Conservation (phyloP, 441 rosid species). For the Breynia disticha region DNA sequence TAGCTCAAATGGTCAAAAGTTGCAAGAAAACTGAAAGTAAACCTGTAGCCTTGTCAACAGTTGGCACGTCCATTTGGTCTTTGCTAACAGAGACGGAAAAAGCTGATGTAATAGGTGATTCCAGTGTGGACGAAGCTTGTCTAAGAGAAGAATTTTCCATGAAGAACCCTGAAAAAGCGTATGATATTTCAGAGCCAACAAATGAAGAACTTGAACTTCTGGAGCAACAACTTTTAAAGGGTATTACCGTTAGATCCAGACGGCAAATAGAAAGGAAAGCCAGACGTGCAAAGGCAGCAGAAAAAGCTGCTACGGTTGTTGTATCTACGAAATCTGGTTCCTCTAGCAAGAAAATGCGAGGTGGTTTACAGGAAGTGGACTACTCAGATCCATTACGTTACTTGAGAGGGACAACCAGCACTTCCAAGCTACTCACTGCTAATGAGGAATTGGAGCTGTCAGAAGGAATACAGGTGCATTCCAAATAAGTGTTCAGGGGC, state of each 20-base stretch:
- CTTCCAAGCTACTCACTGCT: slow-evolving; percentile 69
- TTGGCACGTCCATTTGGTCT: slow-evolving; percentile 36
- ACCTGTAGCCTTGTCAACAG: slow-evolving; percentile 17
- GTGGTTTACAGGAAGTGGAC: slow-evolving; percentile 44
- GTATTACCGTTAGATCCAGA: slow-evolving; percentile 60
- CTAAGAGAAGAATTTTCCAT: slow-evolving; percentile 21
- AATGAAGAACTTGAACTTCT: slow-evolving; percentile 42
- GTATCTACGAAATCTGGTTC: slow-evolving; percentile 45
- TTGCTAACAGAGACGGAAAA: slow-evolving; percentile 50
- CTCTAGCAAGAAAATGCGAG: slow-evolving; percentile 49
- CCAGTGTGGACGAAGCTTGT: slow-evolving; percentile 27
- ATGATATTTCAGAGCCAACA: slow-evolving; percentile 41
- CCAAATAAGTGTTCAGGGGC: background rate
- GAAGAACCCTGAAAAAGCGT: slow-evolving; percentile 24
- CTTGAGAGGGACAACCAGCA: slow-evolving; percentile 57
- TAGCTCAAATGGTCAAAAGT: slow-evolving; percentile 37
- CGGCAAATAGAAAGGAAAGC: slow-evolving; percentile 77
- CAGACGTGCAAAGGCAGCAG: slow-evolving; percentile 56
- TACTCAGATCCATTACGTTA: slow-evolving; percentile 71
- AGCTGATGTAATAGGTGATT: slow-evolving; percentile 47
- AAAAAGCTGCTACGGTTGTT: slow-evolving; percentile 46
- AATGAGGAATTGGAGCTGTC: slow-evolving; percentile 65
- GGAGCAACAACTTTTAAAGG: slow-evolving; percentile 42
- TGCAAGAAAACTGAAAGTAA: slow-evolving; percentile 22
- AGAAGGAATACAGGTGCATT: slow-evolving; percentile 78